These are phyloP conservation scores for Trichoderma atroviride DNA, from an alignment of 2,329 filamentous ascomycete species.

Conservation along the genomic window DNA sequence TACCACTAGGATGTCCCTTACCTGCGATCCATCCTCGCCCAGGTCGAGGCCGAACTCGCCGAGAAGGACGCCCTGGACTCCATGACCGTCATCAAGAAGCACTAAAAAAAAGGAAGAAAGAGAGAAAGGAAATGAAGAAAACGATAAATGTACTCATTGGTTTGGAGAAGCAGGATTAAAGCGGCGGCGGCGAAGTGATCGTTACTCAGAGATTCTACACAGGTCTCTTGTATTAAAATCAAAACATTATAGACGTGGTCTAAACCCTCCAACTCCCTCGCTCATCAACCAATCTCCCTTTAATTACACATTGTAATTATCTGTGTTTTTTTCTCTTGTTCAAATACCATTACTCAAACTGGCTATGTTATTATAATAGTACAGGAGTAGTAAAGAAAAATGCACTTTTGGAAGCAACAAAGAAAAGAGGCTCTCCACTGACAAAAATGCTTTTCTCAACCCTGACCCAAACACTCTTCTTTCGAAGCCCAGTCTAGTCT, in stretches of 20 bases:
- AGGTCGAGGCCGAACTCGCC: slow-evolving; percentile 53
- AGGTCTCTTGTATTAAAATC: slow-evolving; percentile 37
- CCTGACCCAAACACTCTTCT: slow-evolving; percentile 1
- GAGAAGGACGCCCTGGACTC: slow-evolving; percentile 58
- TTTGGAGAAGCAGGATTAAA: slow-evolving; percentile 17
- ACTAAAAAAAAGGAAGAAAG: slow-evolving; percentile 39
- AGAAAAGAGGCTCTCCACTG: slow-evolving; percentile 1
- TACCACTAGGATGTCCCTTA: slow-evolving; percentile 54
- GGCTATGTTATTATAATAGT: slow-evolving; percentile 26
- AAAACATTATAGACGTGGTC: slow-evolving; percentile 40
- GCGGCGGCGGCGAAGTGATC: slow-evolving; percentile 9
- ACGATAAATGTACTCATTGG: slow-evolving; percentile 11
- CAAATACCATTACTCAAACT: slow-evolving; percentile 24
- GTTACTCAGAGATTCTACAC: slow-evolving; percentile 18
- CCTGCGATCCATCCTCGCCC: slow-evolving; percentile 55
- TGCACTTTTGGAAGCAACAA: slow-evolving; percentile 18
- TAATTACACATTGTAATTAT: not conserved
- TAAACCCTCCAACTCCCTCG: slow-evolving; percentile 36
- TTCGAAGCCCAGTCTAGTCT: slow-evolving; percentile 11
- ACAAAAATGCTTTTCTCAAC: slow-evolving; percentile 21
- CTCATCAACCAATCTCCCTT: slow-evolving; percentile 1
- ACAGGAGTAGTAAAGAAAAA: slow-evolving; percentile 14
- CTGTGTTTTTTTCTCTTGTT: not conserved
- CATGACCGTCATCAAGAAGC: slow-evolving; percentile 54
- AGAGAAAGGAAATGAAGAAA: slow-evolving; percentile 1